Evolutionary conservation across 345 rosid species (phyloP).

Genomic region (Aquilaria sinensis): DNA sequence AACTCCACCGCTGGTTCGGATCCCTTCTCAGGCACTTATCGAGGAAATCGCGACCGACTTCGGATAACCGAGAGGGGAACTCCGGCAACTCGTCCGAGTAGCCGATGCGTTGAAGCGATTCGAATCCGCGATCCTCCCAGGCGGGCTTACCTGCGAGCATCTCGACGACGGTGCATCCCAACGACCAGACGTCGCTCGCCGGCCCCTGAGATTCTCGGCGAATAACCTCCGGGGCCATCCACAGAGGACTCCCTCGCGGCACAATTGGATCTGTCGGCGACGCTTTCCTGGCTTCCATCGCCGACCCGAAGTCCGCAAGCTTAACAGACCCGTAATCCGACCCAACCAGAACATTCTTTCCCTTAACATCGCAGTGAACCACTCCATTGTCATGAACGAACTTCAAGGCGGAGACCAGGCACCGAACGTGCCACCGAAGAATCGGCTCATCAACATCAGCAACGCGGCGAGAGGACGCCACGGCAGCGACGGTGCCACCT

Average conservation of each 20-base stretch:
- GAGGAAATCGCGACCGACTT: slow-evolving; percentile 53
- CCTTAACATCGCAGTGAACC: slow-evolving; percentile 78
- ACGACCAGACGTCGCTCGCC: slow-evolving; percentile 79
- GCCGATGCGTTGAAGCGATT: slow-evolving; percentile 50
- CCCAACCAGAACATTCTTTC: slow-evolving; percentile 50
- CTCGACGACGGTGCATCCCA: slow-evolving; percentile 72
- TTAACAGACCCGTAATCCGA: slow-evolving; percentile 28
- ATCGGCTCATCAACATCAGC: slow-evolving; percentile 26
- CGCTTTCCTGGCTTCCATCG: slow-evolving; percentile 14
- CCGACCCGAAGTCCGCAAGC: slow-evolving; percentile 80
- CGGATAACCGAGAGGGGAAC: slow-evolving; percentile 40
- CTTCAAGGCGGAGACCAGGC: slow-evolving; percentile 51
- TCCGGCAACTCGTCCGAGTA: slow-evolving; percentile 43
- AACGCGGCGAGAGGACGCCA: slow-evolving; percentile 5
- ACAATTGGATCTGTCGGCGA: background rate
- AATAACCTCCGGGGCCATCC: slow-evolving; percentile 95
- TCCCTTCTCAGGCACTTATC: slow-evolving; percentile 55
- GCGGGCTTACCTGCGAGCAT: slow-evolving; percentile 69
- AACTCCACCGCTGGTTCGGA: slow-evolving; percentile 53
- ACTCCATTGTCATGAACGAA: slow-evolving; percentile 52
- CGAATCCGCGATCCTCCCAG: slow-evolving; percentile 60
- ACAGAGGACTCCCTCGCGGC: slow-evolving; percentile 83
- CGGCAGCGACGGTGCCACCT: slow-evolving; percentile 52
- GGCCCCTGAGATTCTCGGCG: slow-evolving; percentile 65
- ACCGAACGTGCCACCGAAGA: slow-evolving; percentile 38